phyloP scores from a whole-genome alignment of 1,139 yeast species.

The Pichia sp. region DNA sequence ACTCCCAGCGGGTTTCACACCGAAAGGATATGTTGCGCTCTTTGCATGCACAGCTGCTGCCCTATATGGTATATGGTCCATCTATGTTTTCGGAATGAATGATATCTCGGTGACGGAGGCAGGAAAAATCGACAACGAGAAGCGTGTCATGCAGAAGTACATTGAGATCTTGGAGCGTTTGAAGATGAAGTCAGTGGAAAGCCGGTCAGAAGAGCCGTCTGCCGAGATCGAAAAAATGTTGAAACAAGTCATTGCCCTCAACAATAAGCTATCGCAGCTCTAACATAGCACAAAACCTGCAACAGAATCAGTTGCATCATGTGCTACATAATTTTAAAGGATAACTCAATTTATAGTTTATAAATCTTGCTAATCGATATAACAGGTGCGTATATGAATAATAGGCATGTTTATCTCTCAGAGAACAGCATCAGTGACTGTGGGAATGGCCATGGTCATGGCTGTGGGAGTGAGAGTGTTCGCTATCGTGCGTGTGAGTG shows the following conservation, averaged over 20 bases:
- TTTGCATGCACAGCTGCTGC: slow-evolving; percentile 54
- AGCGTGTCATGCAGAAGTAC: slow-evolving; percentile 17
- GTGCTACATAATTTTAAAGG: background rate
- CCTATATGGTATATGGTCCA: slow-evolving; percentile 51
- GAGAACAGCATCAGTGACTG: background rate
- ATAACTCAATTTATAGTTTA: background rate
- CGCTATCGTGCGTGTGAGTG: slow-evolving; percentile 6
- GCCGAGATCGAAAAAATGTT: slow-evolving; percentile 4
- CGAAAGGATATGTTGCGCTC: slow-evolving; percentile 63
- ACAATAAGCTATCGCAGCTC: slow-evolving; percentile 6
- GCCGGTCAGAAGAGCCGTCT: background rate
- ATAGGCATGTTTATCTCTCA: background rate
- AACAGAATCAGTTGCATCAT: too few relatives aligned
- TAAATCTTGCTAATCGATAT: background rate
- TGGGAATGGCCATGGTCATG: background rate
- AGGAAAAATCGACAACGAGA: slow-evolving; percentile 23
- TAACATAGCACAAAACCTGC: background rate
- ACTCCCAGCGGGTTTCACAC: slow-evolving; percentile 65
- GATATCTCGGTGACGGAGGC: slow-evolving; percentile 48
- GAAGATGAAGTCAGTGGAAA: background rate
- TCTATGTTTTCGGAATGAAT: slow-evolving; percentile 57
- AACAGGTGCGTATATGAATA: background rate
- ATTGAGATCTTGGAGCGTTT: slow-evolving; percentile 7
- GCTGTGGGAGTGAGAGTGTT: too few relatives aligned
- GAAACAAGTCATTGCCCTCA: slow-evolving; percentile 3